Percentiles rank a stretch among this genome's conserved stretches.
Conservation (phyloP, 2,329 filamentous ascomycete species). For the Arthrobotrys entomopaga region DNA sequence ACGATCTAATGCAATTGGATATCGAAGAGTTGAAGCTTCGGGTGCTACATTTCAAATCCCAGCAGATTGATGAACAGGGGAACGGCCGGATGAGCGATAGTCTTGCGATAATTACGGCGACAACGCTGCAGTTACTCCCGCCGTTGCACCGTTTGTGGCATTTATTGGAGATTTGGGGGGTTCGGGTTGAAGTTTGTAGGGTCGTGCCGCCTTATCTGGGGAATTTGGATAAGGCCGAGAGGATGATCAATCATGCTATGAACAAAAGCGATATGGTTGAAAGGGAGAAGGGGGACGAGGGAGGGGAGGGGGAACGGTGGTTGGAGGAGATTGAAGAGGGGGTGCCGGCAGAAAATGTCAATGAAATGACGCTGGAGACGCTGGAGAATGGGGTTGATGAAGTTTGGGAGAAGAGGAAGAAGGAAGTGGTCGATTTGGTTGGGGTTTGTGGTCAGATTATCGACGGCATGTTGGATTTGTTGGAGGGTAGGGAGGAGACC, state of each 20-base stretch:
- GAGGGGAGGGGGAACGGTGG: conserved; percentile 55
- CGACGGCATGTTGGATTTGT: conserved; percentile 84
- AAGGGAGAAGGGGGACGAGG: conserved; percentile 26
- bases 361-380: conserved; percentile 31
- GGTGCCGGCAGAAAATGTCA: conserved; percentile 61
- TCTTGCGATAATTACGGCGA: conserved; percentile 88
- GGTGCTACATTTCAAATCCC: conserved; percentile 70
- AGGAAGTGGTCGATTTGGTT: conserved; percentile 70
- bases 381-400: conserved; percentile 56
- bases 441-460: conserved; percentile 75
- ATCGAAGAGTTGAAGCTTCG: conserved; percentile 90
- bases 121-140: conserved; percentile 87
- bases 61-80: conserved; percentile 66
- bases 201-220: conserved; percentile 76
- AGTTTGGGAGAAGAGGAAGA: conserved; percentile 59
- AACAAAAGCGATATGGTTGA: neutral
- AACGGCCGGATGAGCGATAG: conserved; percentile 81
- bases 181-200: conserved; percentile 78
- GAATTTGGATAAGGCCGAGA: conserved; percentile 74
- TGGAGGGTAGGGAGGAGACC: conserved; percentile 85
- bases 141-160: conserved; percentile 77
- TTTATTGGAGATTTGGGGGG: conserved; percentile 80
- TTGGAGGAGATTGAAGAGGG: conserved; percentile 58
- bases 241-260: conserved; percentile 65
- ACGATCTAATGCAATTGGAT: conserved; percentile 66